Base-by-base conservation (phyloP, 768 basidiomycete genomes). In the Naematelia aurantialba region DNA sequence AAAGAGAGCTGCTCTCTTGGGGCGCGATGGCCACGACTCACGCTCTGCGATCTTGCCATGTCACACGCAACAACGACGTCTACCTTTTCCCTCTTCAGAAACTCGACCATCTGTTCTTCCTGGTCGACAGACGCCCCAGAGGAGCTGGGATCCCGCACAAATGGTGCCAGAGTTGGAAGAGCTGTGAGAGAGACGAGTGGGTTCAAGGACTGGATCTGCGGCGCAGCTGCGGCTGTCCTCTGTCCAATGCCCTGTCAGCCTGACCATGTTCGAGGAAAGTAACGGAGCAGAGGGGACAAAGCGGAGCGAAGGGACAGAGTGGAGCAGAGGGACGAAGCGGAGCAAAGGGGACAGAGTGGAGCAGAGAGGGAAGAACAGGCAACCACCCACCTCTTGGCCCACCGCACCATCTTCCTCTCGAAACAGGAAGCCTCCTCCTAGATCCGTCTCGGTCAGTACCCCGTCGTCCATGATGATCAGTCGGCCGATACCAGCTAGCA, bases 361-460 rank as follows among this genome's bases (percentile, higher is more conserved):
- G 34, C 24, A 31, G 13, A 10, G 34, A 14, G 21, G 27, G 25
- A 17, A 3, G 48, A 27, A 22, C 17, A 53, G 19, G 39, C 24
- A 22, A 42, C 5, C 22, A 62, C 79, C 60, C 59, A 92, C 94
- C 82, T 89, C 88, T 78, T 84, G 83, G 54, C 92, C 93, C 44
- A 98, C 85, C 4, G 73, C 76, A 2, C 75, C 74, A 74, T 98
- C 93, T 63, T 87, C 87, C 68, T 96, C 91, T 75, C 92, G 82
- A 79, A 89, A 93, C 78, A 98, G 87, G 81, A 97, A 96, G 13
- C 91, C 89, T 3, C 86, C 84, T 12, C 91, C 91, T 30, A 98
- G 83, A 79, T 98, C 96, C 75, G 90, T 87, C 73, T 87, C 85
- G 19, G 80, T 72, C 30, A 99, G 89, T 12, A 82, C 79, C 62